Evolutionary conservation across 1,284 basidiomycete genomes (phyloP), one percentile per base, ranked within the genome.

Genomic region (Heliocybe sulcata): DNA sequence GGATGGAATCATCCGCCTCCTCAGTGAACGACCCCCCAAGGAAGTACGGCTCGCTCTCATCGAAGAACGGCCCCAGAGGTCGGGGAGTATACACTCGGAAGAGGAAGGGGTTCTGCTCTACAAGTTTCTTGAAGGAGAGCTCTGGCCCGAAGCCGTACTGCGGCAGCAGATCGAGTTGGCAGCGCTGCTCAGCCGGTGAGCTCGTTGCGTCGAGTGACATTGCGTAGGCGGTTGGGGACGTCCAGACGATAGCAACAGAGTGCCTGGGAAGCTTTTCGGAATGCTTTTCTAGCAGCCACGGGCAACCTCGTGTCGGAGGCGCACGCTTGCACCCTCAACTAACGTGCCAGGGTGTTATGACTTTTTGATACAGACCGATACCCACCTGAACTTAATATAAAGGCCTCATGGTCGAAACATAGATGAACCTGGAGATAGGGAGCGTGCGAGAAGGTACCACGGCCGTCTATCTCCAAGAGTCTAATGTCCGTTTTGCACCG

Each of bases 61-160:
- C 79, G 60, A 74, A 70, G 60, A 75, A 74, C 23, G 79, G 77
- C 1, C 80, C 75, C 35, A 71, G 72, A 54, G 77, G 72, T 63
- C 81, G 87, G 26, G 87, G 87, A 25, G 87, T 87, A 65, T 90
- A 82, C 12, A 90, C 81, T 38, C 87, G 85, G 72, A 86, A 90
- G 61, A 90, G 76, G 68, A 87, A 89, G 33, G 76, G 82, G 64
- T 89, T 89, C 56, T 77, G 72, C 55, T 77, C 70, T 59, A 84
- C 67, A 33, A 90, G 77, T 47, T 69, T 71, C 55, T 80, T 76
- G 66, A 89, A 90, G 49, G 79, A 73, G 64, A 78, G 71, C 58
- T 84, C 80, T 45, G 77, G 64, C 42, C 80, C 78, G 64, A 88
- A 88, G 56, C 87, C 87, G 62, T 85, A 83, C 65, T 88, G 87